These are phyloP conservation scores for Pseudomicrostroma phylloplanum DNA, from an alignment of 1,284 basidiomycete genomes.

Conservation along the genomic window DNA sequence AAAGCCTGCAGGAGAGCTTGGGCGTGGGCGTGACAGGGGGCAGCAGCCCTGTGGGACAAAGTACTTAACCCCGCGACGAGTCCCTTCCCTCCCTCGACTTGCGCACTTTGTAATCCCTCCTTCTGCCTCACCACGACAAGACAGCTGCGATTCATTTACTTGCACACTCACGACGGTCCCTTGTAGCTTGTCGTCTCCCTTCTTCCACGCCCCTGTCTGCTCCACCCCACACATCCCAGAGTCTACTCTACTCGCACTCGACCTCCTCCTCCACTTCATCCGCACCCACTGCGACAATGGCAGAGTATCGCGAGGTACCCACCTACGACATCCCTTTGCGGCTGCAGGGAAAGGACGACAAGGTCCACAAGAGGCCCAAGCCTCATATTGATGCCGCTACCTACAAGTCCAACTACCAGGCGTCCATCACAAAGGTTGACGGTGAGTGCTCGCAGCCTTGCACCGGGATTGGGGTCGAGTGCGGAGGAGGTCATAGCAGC, in stretches of 20 bases:
- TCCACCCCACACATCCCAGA: not conserved
- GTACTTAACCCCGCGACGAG: too few species aligned
- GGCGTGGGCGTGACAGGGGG: too few species aligned
- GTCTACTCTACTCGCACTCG: not conserved
- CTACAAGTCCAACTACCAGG: constrained; percentile 31
- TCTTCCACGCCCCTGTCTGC: not conserved
- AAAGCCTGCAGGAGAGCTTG: too few species aligned
- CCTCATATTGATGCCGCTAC: constrained; percentile 33
- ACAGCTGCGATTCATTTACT: constrained; percentile 3
- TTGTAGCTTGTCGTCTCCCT: not conserved
- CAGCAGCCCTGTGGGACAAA: too few species aligned
- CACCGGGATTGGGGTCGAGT: not conserved
- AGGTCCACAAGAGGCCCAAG: constrained; percentile 24
- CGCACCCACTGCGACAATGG: constrained; percentile 14
- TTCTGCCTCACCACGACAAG: not conserved
- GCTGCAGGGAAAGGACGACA: constrained; percentile 21
- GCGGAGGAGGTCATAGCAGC: too few species aligned
- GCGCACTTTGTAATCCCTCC: too few species aligned
- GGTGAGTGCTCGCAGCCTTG: not conserved
- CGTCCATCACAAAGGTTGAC: constrained; percentile 27
- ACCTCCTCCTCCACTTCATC: not conserved
- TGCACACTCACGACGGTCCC: not conserved
- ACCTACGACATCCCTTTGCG: constrained; percentile 35
- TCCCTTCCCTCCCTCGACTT: too few species aligned
- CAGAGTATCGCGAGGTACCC: constrained; percentile 25